phyloP scores from a whole-genome alignment of 2,329 filamentous ascomycete species.

The Colletotrichum cuscutae region DNA sequence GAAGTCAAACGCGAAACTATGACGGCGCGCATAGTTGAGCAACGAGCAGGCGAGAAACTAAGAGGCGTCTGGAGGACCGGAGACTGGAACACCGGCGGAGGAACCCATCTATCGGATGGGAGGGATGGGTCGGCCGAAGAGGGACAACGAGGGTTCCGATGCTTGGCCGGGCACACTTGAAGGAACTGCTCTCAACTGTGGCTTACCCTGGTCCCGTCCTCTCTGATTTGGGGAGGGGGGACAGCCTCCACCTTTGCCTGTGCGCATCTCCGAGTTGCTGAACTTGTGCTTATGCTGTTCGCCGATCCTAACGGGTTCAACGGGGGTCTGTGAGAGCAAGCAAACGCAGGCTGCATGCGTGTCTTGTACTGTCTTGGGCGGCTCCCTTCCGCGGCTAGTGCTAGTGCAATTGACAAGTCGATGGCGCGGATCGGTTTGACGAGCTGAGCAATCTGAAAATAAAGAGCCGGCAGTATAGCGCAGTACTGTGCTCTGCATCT shows the following conservation, averaged over 20 bases:
- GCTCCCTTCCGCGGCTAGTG: slow-evolving; percentile 33
- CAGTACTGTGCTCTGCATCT: slow-evolving; percentile 28
- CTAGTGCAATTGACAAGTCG: slow-evolving; percentile 17
- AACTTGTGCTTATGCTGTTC: slow-evolving; percentile 29
- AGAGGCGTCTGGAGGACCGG: slow-evolving; percentile 13
- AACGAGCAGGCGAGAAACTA: slow-evolving; percentile 10
- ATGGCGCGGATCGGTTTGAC: slow-evolving; percentile 5
- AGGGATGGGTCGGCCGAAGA: slow-evolving; percentile 18
- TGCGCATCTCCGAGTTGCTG: slow-evolving; percentile 26
- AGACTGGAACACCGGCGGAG: slow-evolving; percentile 21
- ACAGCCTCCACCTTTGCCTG: slow-evolving; percentile 10
- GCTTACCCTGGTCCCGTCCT: not conserved
- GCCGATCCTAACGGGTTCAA: slow-evolving; percentile 30
- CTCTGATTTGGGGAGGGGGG: not conserved
- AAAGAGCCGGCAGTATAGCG: slow-evolving; percentile 1
- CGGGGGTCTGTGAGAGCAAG: slow-evolving; percentile 29
- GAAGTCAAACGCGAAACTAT: slow-evolving; percentile 34
- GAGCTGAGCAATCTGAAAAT: slow-evolving; percentile 14
- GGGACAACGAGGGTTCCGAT: slow-evolving; percentile 22
- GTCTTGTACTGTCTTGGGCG: slow-evolving; percentile 30
- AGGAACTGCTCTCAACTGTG: not conserved
- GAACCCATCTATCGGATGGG: slow-evolving; percentile 5
- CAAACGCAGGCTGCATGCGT: slow-evolving; percentile 31
- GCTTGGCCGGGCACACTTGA: slow-evolving; percentile 24
- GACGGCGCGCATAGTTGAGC: slow-evolving; percentile 32